These are phyloP conservation scores for Colletotrichum theobromicola DNA, from an alignment of 2,329 filamentous ascomycete species.

Conservation along the genomic window DNA sequence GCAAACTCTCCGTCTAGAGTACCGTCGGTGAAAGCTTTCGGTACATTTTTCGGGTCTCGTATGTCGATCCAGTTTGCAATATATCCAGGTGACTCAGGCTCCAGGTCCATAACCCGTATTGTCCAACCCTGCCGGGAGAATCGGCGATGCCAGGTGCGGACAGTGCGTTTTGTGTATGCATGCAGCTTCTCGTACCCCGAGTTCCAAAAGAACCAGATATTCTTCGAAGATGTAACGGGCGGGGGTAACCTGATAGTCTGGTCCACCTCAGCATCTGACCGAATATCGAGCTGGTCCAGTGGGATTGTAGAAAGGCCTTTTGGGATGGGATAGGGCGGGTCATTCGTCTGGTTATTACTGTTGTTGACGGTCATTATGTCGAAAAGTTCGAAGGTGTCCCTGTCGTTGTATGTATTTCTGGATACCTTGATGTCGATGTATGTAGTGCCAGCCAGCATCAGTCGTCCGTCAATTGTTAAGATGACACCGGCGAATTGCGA, in stretches of 20 bases:
- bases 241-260: slow-evolving; percentile 28
- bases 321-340: background rate
- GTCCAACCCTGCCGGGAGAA: slow-evolving; percentile 39
- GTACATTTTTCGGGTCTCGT: background rate
- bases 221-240: slow-evolving; percentile 42
- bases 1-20: slow-evolving; percentile 54
- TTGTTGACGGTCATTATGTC: background rate
- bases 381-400: background rate
- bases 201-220: slow-evolving; percentile 52
- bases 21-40: slow-evolving; percentile 34
- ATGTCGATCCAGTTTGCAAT: background rate
- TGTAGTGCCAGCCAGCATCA: background rate
- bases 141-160: slow-evolving; percentile 46
- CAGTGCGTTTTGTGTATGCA: slow-evolving; percentile 40
- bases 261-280: slow-evolving; percentile 35
- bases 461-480: background rate
- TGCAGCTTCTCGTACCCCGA: slow-evolving; percentile 40
- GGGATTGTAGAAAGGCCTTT: background rate
- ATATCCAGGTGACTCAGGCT: background rate
- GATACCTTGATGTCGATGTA: background rate
- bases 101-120: slow-evolving; percentile 41
- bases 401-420: background rate
- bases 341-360: background rate
- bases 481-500: background rate
- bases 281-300: slow-evolving; percentile 27